phyloP scores from a whole-genome alignment of 257 asterid species.

The Jasminum sambac region DNA sequence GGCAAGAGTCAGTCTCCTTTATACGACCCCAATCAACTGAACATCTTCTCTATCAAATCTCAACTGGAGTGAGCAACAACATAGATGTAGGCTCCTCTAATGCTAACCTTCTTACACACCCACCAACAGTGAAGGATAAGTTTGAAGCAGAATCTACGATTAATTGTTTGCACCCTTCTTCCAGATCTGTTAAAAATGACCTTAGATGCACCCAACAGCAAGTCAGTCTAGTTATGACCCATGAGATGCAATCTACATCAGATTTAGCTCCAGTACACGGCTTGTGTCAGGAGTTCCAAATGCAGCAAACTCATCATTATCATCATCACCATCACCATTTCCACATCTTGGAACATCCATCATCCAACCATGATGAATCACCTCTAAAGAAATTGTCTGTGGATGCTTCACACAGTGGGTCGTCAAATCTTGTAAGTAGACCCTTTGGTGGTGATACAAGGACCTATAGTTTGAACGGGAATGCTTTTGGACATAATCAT shows the following conservation, averaged over 20 bases:
- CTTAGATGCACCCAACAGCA: slow-evolving; percentile 37
- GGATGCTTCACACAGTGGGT: slow-evolving; percentile 49
- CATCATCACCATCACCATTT: slow-evolving; percentile 41
- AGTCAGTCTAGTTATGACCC: slow-evolving; percentile 30
- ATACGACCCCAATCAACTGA: slow-evolving; percentile 41
- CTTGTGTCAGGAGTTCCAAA: slow-evolving; percentile 33
- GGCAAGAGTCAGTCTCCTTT: slow-evolving; percentile 39
- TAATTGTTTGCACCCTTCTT: slow-evolving; percentile 33
- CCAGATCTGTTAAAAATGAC: slow-evolving; percentile 47
- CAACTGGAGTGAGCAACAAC: slow-evolving; percentile 55
- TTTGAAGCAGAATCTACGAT: slow-evolving; percentile 56
- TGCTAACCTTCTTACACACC: slow-evolving; percentile 38
- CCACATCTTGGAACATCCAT: slow-evolving; percentile 35
- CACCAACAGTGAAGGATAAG: slow-evolving; percentile 33
- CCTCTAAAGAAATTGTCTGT: slow-evolving; percentile 47
- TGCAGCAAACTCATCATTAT: slow-evolving; percentile 40
- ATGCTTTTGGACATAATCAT: slow-evolving; percentile 69
- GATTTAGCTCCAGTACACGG: slow-evolving; percentile 32
- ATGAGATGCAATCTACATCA: slow-evolving; percentile 37
- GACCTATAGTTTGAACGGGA: slow-evolving; percentile 56
- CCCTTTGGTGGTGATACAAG: slow-evolving; percentile 39
- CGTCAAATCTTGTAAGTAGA: slow-evolving; percentile 44
- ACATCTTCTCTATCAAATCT: slow-evolving; percentile 43
- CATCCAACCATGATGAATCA: slow-evolving; percentile 40
- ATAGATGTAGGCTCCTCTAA: slow-evolving; percentile 70